These are phyloP conservation scores for Torulaspora franciscae DNA, from an alignment of 805 yeast species.

Conservation along the genomic window DNA sequence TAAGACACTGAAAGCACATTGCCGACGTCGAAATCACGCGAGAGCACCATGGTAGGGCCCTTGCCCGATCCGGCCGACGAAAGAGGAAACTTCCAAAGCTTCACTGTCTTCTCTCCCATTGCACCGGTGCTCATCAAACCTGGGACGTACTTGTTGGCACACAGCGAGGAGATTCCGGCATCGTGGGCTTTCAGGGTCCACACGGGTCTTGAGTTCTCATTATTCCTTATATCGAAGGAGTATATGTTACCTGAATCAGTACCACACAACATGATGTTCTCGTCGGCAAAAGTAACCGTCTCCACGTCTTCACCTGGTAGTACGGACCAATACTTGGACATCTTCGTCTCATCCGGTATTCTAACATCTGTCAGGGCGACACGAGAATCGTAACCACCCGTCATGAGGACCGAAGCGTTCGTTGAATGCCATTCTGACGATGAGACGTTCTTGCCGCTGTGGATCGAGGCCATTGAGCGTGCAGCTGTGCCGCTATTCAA, in stretches of 20 bases:
- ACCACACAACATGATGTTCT: slow-evolving; percentile 67
- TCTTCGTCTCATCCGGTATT: slow-evolving; percentile 52
- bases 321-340: slow-evolving; percentile 62
- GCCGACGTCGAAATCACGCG: slow-evolving; percentile 92
- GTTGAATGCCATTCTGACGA: slow-evolving; percentile 78
- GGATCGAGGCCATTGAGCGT: slow-evolving; percentile 63
- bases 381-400: slow-evolving; percentile 91
- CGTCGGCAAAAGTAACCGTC: slow-evolving; percentile 64
- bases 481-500: slow-evolving; percentile 68
- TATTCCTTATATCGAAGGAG: slow-evolving; percentile 75
- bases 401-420: slow-evolving; percentile 64
- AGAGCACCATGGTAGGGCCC: slow-evolving; percentile 79
- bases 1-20: slow-evolving; percentile 78
- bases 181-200: slow-evolving; percentile 99
- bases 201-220: slow-evolving; percentile 55
- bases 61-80: slow-evolving; percentile 29
- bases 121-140: slow-evolving; percentile 84
- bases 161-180: slow-evolving; percentile 81
- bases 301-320: slow-evolving; percentile 78
- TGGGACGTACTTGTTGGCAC: slow-evolving; percentile 58
- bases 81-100: slow-evolving; percentile 75
- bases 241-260: slow-evolving; percentile 88
- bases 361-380: slow-evolving; percentile 83
- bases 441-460: slow-evolving; percentile 76
- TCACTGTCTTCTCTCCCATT: slow-evolving; percentile 80